These are phyloP conservation scores for Chaetomium cochliodes DNA, from an alignment of 495 filamentous ascomycete genomes.

Conservation along the genomic window DNA sequence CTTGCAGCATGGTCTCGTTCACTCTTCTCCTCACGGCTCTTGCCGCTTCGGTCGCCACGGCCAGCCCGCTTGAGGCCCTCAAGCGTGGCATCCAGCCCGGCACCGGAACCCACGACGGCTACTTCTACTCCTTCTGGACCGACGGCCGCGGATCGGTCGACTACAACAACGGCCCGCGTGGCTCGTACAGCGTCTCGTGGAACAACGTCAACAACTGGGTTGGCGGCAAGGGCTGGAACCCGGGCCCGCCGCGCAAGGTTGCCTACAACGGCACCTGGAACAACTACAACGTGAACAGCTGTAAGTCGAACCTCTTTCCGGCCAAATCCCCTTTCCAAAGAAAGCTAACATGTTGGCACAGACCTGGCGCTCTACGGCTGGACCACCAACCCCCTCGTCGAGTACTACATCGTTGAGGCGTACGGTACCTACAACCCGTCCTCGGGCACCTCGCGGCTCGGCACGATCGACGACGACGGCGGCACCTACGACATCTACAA, in stretches of 20 bases:
- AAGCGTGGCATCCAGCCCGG: conserved; percentile 21
- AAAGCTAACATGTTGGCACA: conserved; percentile 1
- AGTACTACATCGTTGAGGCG: conserved; percentile 65
- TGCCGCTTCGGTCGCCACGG: conserved; percentile 19
- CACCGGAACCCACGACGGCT: conserved; percentile 55
- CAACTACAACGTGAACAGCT: conserved; percentile 32
- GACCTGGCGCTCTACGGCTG: conserved; percentile 54
- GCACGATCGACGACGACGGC: conserved; percentile 58
- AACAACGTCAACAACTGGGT: conserved; percentile 56
- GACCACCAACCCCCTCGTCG: conserved; percentile 60
- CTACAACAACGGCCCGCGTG: conserved; percentile 55
- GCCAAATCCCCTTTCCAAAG: not conserved
- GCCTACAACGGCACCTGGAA: conserved; percentile 31
- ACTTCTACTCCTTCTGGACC: conserved; percentile 61
- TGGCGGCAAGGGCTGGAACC: conserved; percentile 62
- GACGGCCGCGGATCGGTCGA: conserved; percentile 53
- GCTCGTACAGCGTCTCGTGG: conserved; percentile 57
- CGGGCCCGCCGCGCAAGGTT: conserved; percentile 39
- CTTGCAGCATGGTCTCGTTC: conserved; percentile 21
- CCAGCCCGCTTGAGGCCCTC: conserved; percentile 37
- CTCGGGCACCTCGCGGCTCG: conserved; percentile 42
- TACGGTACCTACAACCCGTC: conserved; percentile 58
- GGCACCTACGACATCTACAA: conserved; percentile 62
- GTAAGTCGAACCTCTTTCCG: conserved; percentile 9
- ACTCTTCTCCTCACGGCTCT: conserved; percentile 23